Conservation (phyloP, 768 basidiomycete species). For the Mycena galopus region DNA sequence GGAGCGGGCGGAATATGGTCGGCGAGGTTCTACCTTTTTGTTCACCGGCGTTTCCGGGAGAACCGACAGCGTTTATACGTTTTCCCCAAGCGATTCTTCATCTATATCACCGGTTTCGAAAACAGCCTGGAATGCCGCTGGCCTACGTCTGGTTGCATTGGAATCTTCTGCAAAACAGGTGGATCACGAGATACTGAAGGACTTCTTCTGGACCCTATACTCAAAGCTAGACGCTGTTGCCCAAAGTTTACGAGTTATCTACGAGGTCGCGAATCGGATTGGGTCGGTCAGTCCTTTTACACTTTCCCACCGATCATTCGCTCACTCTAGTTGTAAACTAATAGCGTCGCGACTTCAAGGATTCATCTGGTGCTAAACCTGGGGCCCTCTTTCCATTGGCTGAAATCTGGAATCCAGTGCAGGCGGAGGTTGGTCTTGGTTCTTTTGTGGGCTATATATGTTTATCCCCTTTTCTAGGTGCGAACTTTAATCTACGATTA, state of each 20-base stretch:
- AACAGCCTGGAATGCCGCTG: constrained; percentile 59
- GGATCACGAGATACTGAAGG: constrained; percentile 89
- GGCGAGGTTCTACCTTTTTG: constrained; percentile 57
- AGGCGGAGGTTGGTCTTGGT: constrained; percentile 79
- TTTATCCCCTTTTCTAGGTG: constrained; percentile 65
- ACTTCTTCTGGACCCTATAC: constrained; percentile 97
- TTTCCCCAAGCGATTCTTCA: constrained; percentile 48
- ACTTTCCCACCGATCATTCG: neutral
- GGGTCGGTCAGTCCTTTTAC: constrained; percentile 77
- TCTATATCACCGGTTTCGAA: constrained; percentile 41
- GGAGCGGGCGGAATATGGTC: constrained; percentile 88
- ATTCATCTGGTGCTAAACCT: constrained; percentile 83
- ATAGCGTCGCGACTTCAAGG: constrained; percentile 92
- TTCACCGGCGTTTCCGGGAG: constrained; percentile 52
- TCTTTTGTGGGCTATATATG: neutral
- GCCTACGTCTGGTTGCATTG: constrained; percentile 76
- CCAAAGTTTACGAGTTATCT: constrained; percentile 90
- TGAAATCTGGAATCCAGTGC: constrained; percentile 91
- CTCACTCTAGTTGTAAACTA: neutral
- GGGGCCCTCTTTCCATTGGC: constrained; percentile 84
- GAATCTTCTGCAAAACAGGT: constrained; percentile 78
- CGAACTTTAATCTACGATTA: constrained; percentile 89
- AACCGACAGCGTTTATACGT: constrained; percentile 68
- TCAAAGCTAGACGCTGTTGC: constrained; percentile 95
- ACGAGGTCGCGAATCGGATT: constrained; percentile 91